Evolutionary conservation across 805 yeast species (phyloP), one percentile per base, ranked within the genome.

Genomic region (Wickerhamomyces ciferrii): DNA sequence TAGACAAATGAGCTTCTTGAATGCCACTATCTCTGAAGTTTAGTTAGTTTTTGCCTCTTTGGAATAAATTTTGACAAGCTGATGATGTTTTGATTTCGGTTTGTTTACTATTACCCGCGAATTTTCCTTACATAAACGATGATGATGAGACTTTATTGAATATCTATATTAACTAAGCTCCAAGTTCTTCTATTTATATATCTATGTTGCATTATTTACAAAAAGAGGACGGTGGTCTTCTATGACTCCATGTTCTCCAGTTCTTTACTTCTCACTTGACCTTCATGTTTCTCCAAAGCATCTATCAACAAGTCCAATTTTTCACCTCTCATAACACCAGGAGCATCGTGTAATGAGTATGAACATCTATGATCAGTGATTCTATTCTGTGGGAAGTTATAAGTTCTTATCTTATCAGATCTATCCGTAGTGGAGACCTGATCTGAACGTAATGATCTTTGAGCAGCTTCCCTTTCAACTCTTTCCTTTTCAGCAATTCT

Each of bases 321-420:
- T 40, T 71, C 74, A 2, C 94, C 94, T 15, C 69, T 67, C 76
- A 85, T 66, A 32, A 83, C 75, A 2, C 83, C 84, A 9, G 72
- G 80, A 15, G 94, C 68, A 56, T 90, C 96, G 57, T 87, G 84
- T n/a, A 85, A 54, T 0, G 91, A 80, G 55, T 67, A 79, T 2
- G 91, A 90, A 60, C 96, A 89, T 43, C 99, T 71, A 59, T 94
- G 99, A 58, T 94, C 99, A 0, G 98, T 91, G 42, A 94, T 78
- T 54, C 99, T 74, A 61, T 90, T 90, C 58, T 94, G 97, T 9
- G 95, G 90, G 55, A 76, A 92, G 59, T 94, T 94, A 63, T 94
- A 94, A 0, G 99, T 94, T 54, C 98, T 72, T 51, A 92, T 84
- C 66, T 92, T 94, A 60, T 94, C 98, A 3, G 95, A 82, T 46